These are phyloP conservation scores for Cardamine resedifolia DNA, from an alignment of 345 rosid species.

Conservation along the genomic window DNA sequence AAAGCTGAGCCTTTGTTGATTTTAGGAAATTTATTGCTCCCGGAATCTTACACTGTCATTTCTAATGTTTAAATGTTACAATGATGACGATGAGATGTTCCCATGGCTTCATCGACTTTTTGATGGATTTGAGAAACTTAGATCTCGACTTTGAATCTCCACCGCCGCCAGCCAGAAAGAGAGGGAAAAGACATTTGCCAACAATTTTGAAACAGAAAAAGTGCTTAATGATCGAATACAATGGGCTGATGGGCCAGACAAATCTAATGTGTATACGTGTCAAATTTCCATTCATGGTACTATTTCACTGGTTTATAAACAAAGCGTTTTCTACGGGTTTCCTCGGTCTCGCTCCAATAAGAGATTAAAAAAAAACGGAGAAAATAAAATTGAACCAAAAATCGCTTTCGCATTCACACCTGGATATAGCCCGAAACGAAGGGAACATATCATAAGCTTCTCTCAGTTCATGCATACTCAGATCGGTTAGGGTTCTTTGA, in stretches of 20 bases:
- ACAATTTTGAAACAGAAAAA: neutral
- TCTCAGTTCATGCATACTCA: slow-evolving; percentile 31
- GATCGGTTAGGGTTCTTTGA: slow-evolving; percentile 38
- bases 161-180: slow-evolving; percentile 12
- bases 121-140: neutral
- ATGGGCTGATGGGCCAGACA: neutral
- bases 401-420: slow-evolving; percentile 33
- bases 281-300: neutral
- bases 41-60: neutral
- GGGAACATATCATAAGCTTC: slow-evolving; percentile 19
- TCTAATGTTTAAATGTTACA: neutral
- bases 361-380: neutral
- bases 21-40: neutral
- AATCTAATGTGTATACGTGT: slow-evolving; percentile 14
- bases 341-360: slow-evolving; percentile 22
- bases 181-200: slow-evolving; percentile 16
- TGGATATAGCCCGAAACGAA: slow-evolving; percentile 20
- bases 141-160: slow-evolving; percentile 19
- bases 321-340: neutral
- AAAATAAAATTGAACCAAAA: neutral
- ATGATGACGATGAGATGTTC: neutral
- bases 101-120: neutral
- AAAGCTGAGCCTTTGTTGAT: slow-evolving; percentile 15
- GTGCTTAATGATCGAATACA: neutral
- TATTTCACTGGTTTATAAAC: slow-evolving; percentile 6